Conservation (phyloP, 805 yeast genomes). For the Wickerhamiella allomyrinae region DNA sequence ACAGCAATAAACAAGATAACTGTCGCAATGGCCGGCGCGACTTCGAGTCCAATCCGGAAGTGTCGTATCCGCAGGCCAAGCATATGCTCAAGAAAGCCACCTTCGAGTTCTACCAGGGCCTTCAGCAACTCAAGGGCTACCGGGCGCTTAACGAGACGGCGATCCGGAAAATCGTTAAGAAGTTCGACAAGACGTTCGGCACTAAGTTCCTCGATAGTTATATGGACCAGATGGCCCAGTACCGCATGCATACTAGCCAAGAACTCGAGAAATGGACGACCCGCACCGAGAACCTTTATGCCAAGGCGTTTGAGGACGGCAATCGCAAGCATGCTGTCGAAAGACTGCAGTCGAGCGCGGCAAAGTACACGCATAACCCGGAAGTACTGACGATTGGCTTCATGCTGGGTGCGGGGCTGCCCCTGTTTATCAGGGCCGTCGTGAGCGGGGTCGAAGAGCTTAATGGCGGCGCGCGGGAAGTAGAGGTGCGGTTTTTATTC, state of each 20-base stretch:
- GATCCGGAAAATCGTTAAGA: constrained; percentile 75
- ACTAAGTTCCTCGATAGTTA: constrained; percentile 33
- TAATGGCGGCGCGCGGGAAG: constrained; percentile 27
- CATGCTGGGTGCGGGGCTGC: constrained; percentile 53
- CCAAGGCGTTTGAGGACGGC: constrained; percentile 53
- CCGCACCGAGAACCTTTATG: constrained; percentile 53
- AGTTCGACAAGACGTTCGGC: constrained; percentile 63
- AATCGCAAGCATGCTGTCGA: constrained; percentile 61
- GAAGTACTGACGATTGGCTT: constrained; percentile 48
- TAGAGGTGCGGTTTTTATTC: constrained; percentile 46
- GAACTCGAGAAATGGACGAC: constrained; percentile 47
- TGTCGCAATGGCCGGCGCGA: constrained; percentile 27
- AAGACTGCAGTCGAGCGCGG: constrained; percentile 39
- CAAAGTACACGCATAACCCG: constrained; percentile 21
- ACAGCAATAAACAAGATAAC: constrained; percentile 1
- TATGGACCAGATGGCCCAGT: constrained; percentile 41
- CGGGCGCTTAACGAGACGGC: constrained; percentile 73
- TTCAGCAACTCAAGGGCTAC: constrained; percentile 58
- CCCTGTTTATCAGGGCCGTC: constrained; percentile 49
- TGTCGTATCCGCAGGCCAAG: constrained; percentile 51
- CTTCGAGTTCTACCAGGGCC: constrained; percentile 56
- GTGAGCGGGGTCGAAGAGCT: constrained; percentile 31
- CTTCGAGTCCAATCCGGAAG: constrained; percentile 24
- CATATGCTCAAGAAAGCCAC: constrained; percentile 55
- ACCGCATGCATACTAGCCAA: constrained; percentile 51